phyloP scores from a whole-genome alignment of 495 filamentous ascomycete species.

The Neurospora sp. region DNA sequence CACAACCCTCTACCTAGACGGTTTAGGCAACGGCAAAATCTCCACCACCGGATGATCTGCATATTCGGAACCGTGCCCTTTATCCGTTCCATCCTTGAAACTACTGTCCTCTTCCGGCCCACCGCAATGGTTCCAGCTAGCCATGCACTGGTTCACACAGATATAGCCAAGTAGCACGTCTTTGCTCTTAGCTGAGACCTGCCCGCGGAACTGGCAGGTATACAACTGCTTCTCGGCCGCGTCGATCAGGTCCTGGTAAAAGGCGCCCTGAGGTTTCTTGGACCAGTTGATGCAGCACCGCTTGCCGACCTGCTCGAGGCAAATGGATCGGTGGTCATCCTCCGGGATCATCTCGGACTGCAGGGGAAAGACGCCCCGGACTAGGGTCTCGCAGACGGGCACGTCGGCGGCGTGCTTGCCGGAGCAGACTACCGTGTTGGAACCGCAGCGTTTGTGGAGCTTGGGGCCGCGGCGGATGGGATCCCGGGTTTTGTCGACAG shows the following conservation, averaged over 20 bases:
- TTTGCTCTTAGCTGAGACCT: neutral
- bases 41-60: neutral
- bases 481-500: neutral
- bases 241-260: neutral
- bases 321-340: neutral
- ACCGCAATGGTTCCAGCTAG: neutral
- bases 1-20: neutral
- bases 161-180: neutral
- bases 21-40: neutral
- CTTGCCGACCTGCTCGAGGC: neutral
- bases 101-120: neutral
- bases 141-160: neutral
- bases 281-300: neutral
- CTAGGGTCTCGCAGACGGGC: neutral
- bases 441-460: neutral
- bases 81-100: neutral
- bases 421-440: neutral
- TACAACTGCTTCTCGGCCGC: neutral
- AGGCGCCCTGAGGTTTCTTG: neutral
- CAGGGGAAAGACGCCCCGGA: neutral
- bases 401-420: neutral
- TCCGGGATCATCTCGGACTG: neutral
- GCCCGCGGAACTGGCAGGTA: neutral
- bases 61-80: neutral
- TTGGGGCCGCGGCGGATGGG: neutral